A percentile compares a stretch with the other conserved stretches of the same genome.
These are phyloP conservation scores for Talaromyces wortmannii DNA, from an alignment of 495 filamentous ascomycete genomes.

Conservation along the genomic window DNA sequence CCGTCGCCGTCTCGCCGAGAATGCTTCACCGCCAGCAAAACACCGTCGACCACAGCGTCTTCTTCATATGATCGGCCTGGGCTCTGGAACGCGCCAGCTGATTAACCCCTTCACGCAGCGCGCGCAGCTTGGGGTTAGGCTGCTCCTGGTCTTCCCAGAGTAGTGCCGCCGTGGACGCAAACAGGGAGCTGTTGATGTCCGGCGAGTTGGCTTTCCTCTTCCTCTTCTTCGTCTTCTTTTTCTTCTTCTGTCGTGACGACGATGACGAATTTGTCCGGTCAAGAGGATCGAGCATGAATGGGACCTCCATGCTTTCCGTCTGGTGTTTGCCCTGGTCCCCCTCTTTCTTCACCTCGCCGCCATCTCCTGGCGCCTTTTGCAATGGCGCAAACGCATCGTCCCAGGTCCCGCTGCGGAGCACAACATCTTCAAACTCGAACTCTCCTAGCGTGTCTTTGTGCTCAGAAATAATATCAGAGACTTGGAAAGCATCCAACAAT, in stretches of 20 bases:
- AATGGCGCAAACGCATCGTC: slow-evolving; percentile 67
- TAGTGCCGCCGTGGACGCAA: slow-evolving; percentile 1
- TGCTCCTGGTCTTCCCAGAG: slow-evolving; percentile 1
- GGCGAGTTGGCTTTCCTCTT: neutral
- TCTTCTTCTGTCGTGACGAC: neutral
- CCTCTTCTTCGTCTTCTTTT: slow-evolving; percentile 2
- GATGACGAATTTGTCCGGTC: neutral
- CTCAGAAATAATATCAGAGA: slow-evolving; percentile 50
- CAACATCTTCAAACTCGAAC: slow-evolving; percentile 65
- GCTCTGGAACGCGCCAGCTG: slow-evolving; percentile 16
- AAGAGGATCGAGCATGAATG: slow-evolving; percentile 21
- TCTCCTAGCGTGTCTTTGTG: slow-evolving; percentile 60
- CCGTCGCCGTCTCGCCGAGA: no score
- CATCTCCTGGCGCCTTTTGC: slow-evolving; percentile 45
- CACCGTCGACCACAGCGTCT: slow-evolving; percentile 23
- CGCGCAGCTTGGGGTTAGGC: slow-evolving; percentile 2
- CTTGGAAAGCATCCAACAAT: slow-evolving; percentile 58
- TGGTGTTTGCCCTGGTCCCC: slow-evolving; percentile 38
- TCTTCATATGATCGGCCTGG: slow-evolving; percentile 35
- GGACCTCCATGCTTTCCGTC: slow-evolving; percentile 30
- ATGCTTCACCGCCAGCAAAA: slow-evolving; percentile 25
- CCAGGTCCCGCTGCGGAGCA: slow-evolving; percentile 60
- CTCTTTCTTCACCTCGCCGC: slow-evolving; percentile 5
- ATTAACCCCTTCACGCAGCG: slow-evolving; percentile 7
- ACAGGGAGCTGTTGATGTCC: neutral